phyloP scores from a whole-genome alignment of 169 alveolate species.

The Eimeria necatrix region DNA sequence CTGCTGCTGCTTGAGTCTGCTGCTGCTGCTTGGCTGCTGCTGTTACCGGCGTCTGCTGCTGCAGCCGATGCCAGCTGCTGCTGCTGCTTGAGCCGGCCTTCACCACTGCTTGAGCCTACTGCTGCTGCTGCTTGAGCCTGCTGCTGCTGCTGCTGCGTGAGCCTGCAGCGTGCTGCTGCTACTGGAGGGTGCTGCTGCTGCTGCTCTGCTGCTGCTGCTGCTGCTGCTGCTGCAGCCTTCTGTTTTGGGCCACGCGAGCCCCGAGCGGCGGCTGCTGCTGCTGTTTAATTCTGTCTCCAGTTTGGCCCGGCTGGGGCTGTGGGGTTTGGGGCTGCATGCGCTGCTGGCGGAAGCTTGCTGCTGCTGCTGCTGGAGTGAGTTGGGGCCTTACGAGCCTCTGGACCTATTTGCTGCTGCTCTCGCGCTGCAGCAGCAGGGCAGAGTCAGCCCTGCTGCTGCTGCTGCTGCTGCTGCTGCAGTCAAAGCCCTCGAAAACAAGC shows the following conservation, averaged over 20 bases:
- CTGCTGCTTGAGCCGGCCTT: no score
- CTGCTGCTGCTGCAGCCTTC: no score
- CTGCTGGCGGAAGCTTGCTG: not conserved
- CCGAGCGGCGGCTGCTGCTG: not conserved
- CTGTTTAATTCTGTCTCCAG: not conserved
- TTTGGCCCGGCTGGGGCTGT: not conserved
- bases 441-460: not conserved
- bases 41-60: no score
- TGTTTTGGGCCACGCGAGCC: not conserved
- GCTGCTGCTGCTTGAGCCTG: no score
- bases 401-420: not conserved
- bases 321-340: not conserved
- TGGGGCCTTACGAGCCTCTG: not conserved
- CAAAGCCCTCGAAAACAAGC: no score
- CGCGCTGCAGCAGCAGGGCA: not conserved
- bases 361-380: not conserved
- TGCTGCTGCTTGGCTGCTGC: no score
- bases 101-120: no score
- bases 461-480: not conserved
- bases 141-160: no score
- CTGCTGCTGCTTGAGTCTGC: not conserved
- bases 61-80: no score
- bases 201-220: no score
- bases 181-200: no score
- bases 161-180: no score